Evolutionary conservation across 1,284 basidiomycete genomes (phyloP).

Genomic region (Trametes pubescens): DNA sequence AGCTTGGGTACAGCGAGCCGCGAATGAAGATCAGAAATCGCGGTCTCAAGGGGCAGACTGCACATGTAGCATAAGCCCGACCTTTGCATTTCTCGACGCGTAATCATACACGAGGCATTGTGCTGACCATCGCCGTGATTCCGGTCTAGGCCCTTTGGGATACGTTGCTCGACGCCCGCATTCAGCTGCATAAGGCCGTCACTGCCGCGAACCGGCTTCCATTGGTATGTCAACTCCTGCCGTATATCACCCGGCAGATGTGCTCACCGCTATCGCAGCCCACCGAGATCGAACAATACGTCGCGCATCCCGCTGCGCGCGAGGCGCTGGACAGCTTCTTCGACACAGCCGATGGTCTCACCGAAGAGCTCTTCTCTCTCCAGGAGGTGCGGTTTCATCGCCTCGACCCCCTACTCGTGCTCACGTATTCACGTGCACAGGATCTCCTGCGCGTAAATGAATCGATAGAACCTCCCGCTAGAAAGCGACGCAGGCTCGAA

Average conservation of each 20-base stretch:
- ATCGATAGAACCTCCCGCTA: slow-evolving; percentile 56
- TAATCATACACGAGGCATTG: slow-evolving; percentile 5
- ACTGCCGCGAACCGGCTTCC: slow-evolving; percentile 70
- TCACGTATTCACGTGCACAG: slow-evolving; percentile 14
- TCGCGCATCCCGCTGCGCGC: slow-evolving; percentile 43
- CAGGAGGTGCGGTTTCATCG: slow-evolving; percentile 58
- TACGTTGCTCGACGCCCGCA: slow-evolving; percentile 84
- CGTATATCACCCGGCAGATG: background rate
- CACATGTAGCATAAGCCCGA: background rate
- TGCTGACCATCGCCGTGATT: slow-evolving; percentile 26
- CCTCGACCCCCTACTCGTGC: background rate
- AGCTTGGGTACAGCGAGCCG: too few species aligned
- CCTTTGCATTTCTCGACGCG: background rate
- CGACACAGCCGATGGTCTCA: slow-evolving; percentile 63
- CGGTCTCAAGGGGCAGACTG: background rate
- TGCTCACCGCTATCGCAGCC: slow-evolving; percentile 26
- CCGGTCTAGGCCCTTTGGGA: slow-evolving; percentile 79
- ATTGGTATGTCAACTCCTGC: slow-evolving; percentile 46
- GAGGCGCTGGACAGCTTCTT: slow-evolving; percentile 55
- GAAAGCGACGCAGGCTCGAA: slow-evolving; percentile 64
- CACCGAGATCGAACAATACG: slow-evolving; percentile 21
- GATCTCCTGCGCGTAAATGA: slow-evolving; percentile 50
- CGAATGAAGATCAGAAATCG: too few species aligned
- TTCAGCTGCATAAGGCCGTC: slow-evolving; percentile 86
- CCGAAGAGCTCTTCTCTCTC: slow-evolving; percentile 72